Base-by-base conservation (phyloP, 2,329 filamentous ascomycete species). In the Calonectria pauciramosa region DNA sequence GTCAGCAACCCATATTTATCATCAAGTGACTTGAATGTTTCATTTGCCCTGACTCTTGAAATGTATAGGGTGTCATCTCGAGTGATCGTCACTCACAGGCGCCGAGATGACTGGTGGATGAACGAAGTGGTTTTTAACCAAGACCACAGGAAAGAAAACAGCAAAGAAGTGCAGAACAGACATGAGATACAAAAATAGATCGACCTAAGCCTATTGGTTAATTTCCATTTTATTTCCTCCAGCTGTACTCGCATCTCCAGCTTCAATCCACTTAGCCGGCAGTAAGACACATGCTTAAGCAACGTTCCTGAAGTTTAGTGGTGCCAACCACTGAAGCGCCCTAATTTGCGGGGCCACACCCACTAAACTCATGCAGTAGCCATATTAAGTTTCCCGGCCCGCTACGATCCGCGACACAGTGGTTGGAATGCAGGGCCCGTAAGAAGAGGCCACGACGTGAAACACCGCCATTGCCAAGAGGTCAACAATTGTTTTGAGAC, bases 391-490 rank as follows among this genome's bases (percentile, higher is more conserved):
- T 60, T 41, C 2, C 56, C 56, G 56, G 56, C 34, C 56, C 56
- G 56, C 56, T 30, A 63, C 56, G 56, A 63, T 63, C 56, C 56
- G 56, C 56, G 34, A 63, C 56, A 63, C 56, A 28, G 14, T 23
- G 34, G 16, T n/a, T 63, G 34, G 36, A 63, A 52, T 59, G 44
- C 67, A 63, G 54, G 66, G 56, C 41, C 68, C 47, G 41, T 70
- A 64, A 44, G 68, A 70, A 70, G 68, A 70, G 68, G 68, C 68
- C 68, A 70, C 68, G 68, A 30, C 68, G 56, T 64, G 56, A 51
- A 44, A 70, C 49, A 52, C 68, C 23, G 28, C 51, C 68, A 49
- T 52, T 23, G 20, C 44, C 56, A 70, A 64, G 32, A 51, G 7
- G 56, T 63, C 14, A 23, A 41, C 32, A 63, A 47, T 32, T 49